These are phyloP conservation scores for Ascochyta rabiei DNA, from an alignment of 2,329 filamentous ascomycete species.

Conservation along the genomic window DNA sequence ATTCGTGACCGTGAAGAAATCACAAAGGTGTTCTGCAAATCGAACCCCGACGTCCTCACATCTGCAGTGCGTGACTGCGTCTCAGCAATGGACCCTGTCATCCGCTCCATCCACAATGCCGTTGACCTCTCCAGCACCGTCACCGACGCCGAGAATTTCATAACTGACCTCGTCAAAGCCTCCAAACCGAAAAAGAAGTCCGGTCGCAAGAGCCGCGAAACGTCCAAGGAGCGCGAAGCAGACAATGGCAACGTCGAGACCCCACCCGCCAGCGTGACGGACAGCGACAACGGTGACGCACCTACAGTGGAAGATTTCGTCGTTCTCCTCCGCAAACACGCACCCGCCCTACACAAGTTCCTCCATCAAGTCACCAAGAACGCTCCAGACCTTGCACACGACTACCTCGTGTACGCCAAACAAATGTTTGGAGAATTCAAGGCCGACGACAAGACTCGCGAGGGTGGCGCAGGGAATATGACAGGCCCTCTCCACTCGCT, in stretches of 20 bases:
- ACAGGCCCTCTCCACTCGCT: conserved; percentile 50
- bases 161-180: conserved; percentile 72
- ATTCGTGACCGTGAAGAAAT: conserved; percentile 77
- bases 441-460: conserved; percentile 29
- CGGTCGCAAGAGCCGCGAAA: conserved; percentile 28
- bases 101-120: conserved; percentile 71
- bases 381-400: conserved; percentile 68
- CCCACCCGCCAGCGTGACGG: conserved; percentile 30
- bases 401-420: conserved; percentile 67
- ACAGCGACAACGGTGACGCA: conserved; percentile 27
- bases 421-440: conserved; percentile 64
- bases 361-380: conserved; percentile 72
- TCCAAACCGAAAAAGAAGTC: conserved; percentile 49
- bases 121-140: conserved; percentile 75
- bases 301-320: conserved; percentile 77
- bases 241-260: conserved; percentile 19
- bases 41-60: conserved; percentile 75
- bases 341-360: conserved; percentile 69
- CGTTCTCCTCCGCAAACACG: conserved; percentile 67
- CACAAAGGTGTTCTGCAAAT: conserved; percentile 68
- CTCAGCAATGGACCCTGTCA: conserved; percentile 74
- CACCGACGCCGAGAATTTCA: conserved; percentile 69
- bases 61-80: conserved; percentile 68
- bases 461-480: conserved; percentile 51
- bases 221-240: conserved; percentile 29